Evolutionary conservation across 2,329 filamentous ascomycete species (phyloP).

Genomic region (Nemania serpens): DNA sequence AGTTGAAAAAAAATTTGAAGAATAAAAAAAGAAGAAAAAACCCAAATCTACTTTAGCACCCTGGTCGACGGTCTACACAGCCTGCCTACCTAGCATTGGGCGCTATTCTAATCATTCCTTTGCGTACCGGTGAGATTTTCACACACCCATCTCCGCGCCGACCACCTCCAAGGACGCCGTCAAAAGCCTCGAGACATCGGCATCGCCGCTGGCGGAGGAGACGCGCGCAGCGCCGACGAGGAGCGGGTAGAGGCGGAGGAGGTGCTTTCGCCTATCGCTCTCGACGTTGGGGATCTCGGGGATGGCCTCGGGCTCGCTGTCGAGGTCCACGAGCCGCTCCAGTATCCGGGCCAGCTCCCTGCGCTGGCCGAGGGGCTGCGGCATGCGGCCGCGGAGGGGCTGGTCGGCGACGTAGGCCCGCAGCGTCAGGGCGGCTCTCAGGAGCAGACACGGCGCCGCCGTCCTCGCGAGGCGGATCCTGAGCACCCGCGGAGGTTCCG

Average conservation of each 20-base stretch:
- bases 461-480: conserved; percentile 71
- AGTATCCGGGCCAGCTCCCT: conserved; percentile 78
- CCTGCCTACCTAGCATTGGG: no score
- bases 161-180: conserved; percentile 66
- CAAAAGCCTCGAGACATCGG: conserved; percentile 61
- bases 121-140: neutral
- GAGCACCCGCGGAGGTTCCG: conserved; percentile 42
- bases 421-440: conserved; percentile 80
- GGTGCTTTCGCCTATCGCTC: conserved; percentile 70
- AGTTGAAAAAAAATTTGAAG: no score
- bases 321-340: conserved; percentile 65
- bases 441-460: conserved; percentile 78
- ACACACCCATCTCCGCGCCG: conserved; percentile 59
- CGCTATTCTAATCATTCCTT: no score
- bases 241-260: conserved; percentile 80
- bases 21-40: no score
- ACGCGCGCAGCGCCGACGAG: conserved; percentile 66
- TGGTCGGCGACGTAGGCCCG: conserved; percentile 89
- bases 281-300: conserved; percentile 58
- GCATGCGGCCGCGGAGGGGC: conserved; percentile 85
- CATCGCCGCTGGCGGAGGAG: conserved; percentile 63
- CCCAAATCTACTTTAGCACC: no score
- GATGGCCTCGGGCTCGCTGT: conserved; percentile 72
- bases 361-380: conserved; percentile 80
- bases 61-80: no score